A percentile compares a stretch with the other conserved stretches of the same genome.
These are phyloP conservation scores for Phytophthora hybrid DNA, from an alignment of 352 stramenopile genomes.

Conservation along the genomic window DNA sequence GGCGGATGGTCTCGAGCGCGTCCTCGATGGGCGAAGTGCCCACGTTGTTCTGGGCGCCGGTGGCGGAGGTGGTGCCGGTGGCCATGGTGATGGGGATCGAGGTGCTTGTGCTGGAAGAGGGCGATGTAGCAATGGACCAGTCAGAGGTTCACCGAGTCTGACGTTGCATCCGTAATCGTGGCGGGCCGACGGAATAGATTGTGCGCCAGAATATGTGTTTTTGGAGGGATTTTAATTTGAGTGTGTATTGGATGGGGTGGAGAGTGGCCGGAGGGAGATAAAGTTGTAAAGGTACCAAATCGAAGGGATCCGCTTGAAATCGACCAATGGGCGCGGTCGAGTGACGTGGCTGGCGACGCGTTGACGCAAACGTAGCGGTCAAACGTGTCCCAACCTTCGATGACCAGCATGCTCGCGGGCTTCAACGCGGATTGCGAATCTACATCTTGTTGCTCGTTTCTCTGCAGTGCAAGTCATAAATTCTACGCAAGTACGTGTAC, in stretches of 20 bases:
- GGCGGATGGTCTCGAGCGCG: constrained; percentile 69
- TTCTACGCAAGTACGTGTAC: background rate
- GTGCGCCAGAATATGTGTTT: background rate
- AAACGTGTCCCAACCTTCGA: constrained; percentile 15
- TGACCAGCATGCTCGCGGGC: constrained; percentile 6
- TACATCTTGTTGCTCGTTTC: background rate
- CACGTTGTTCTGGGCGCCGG: constrained; percentile 20
- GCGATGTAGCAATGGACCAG: constrained; percentile 29
- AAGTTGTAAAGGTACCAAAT: background rate
- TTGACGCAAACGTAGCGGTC: constrained; percentile 32
- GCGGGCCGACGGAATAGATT: constrained; percentile 16
- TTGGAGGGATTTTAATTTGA: background rate
- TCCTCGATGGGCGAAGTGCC: constrained; percentile 74
- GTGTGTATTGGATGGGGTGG: background rate
- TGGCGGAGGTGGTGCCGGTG: constrained; percentile 14
- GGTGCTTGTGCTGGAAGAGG: constrained; percentile 17
- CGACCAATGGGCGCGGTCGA: constrained; percentile 17
- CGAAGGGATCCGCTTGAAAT: background rate
- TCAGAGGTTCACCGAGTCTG: background rate
- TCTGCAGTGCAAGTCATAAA: background rate
- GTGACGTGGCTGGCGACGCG: constrained; percentile 25
- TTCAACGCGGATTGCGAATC: background rate
- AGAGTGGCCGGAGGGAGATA: background rate
- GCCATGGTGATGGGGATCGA: constrained; percentile 12
- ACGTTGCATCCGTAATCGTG: constrained; percentile 28